phyloP scores from a whole-genome alignment of 2,329 filamentous ascomycete species.

The Fusarium sublunatum region DNA sequence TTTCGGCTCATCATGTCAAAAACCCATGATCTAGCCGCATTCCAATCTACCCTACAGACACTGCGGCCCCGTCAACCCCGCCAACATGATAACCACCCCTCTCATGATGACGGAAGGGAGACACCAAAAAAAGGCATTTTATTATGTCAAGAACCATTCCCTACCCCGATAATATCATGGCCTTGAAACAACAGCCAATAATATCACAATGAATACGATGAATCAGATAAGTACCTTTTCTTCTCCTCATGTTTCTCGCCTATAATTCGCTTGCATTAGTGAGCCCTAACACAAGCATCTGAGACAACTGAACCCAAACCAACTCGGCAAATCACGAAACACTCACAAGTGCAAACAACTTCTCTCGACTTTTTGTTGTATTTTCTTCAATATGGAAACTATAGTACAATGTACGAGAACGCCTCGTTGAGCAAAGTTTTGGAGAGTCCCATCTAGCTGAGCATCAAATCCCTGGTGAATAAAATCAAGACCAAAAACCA shows the following conservation, averaged over 20 bases:
- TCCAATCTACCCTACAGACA: conserved; percentile 7
- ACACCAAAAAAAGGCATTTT: not conserved
- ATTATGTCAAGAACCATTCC: not conserved
- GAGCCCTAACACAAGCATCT: conserved; percentile 33
- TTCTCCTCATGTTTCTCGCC: conserved; percentile 1
- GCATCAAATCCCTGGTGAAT: conserved; percentile 33
- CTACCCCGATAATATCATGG: not conserved
- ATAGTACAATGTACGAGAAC: conserved; percentile 42
- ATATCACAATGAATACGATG: not conserved
- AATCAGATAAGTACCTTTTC: not conserved
- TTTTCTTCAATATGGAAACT: conserved; percentile 38
- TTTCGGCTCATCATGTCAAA: not conserved
- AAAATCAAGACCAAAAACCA: conserved; percentile 27
- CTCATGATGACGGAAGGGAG: conserved; percentile 13
- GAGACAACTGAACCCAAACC: not conserved
- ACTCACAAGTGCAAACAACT: not conserved
- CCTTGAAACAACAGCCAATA: too few relatives aligned
- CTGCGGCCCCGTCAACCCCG: conserved; percentile 17
- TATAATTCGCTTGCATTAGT: conserved; percentile 21
- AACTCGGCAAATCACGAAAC: not conserved
- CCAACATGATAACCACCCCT: conserved; percentile 21
- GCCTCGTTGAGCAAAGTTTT: conserved; percentile 26
- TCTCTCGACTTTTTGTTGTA: conserved; percentile 36
- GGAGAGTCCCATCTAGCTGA: conserved; percentile 43
- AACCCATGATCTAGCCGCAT: not conserved